Evolutionary conservation across 2,329 filamentous ascomycete species (phyloP), one percentile per base, ranked within the genome.

Genomic region (Neofusicoccum laricinum): DNA sequence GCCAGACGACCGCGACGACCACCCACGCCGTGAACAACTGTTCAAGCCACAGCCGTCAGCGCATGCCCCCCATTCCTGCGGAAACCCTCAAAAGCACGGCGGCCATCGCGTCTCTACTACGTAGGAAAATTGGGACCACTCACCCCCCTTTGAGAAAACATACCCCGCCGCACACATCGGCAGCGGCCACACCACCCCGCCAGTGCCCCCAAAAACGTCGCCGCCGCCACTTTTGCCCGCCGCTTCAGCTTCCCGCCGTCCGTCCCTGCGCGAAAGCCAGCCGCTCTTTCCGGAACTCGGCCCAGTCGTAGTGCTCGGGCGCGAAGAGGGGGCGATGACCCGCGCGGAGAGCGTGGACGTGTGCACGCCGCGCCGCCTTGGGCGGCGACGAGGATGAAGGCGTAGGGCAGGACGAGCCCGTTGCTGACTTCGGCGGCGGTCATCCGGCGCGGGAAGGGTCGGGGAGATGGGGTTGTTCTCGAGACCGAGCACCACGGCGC

Each of bases 101-200:
- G n/a, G n/a, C n/a, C n/a, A n/a, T n/a, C n/a, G n/a, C n/a, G n/a
- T n/a, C n/a, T n/a, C n/a, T n/a, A n/a, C n/a, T n/a, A n/a, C n/a
- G n/a, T n/a, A n/a, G n/a, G n/a, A n/a, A n/a, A n/a, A n/a, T n/a
- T n/a, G n/a, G n/a, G n/a, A n/a, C n/a, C n/a, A n/a, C 71, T 55
- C 67, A 77, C 76, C 65, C 71, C 71, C 71, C 63, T 80, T 79
- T 1, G 74, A 73, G 66, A 84, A 85, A 0, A 84, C 72, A 63
- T 84, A 84, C 8, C 78, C 77, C 0, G 81, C 77, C 0, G 78
- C 83, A 67, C 85, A 85, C 82, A 85, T 85, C 0, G 82, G 82
- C 49, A 85, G 72, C 0, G 83, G 83, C 82, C 82, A 85, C 2
- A 85, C 65, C 1, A 85, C 81, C 81, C n/a, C n/a, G n/a, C n/a